Evolutionary conservation across 139 green algal species (phyloP).

Genomic region (Gonium pectorale): DNA sequence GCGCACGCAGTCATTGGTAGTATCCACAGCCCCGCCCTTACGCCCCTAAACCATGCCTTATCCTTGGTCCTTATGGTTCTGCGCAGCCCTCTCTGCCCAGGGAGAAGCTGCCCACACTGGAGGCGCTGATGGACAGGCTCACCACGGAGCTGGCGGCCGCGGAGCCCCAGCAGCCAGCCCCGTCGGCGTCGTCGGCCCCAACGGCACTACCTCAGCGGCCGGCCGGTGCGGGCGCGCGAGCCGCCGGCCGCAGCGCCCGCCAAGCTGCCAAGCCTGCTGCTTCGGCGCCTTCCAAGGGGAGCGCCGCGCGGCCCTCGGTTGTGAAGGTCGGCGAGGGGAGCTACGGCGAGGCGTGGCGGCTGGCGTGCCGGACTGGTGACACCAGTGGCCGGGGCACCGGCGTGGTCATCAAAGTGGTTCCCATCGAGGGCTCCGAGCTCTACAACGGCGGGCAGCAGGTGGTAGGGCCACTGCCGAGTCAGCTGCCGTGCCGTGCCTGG

Average conservation of each 20-base stretch:
- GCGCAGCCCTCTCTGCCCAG: no score
- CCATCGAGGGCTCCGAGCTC: slow-evolving; percentile 86
- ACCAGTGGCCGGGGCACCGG: background rate
- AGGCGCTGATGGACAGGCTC: no score
- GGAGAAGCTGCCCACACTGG: no score
- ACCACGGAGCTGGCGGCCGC: background rate
- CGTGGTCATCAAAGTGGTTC: slow-evolving; percentile 92
- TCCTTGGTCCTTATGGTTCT: no score
- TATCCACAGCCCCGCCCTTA: no score
- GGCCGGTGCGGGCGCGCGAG: no score
- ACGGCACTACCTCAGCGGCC: background rate
- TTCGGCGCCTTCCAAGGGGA: background rate
- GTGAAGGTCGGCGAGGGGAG: slow-evolving; percentile 86
- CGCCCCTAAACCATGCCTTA: no score
- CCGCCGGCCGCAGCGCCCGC: background rate
- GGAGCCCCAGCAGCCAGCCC: background rate
- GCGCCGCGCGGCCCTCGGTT: background rate
- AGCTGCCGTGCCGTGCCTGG: no score
- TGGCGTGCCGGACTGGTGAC: background rate
- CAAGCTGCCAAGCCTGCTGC: background rate
- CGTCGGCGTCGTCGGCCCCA: no score
- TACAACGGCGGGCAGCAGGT: slow-evolving; percentile 86
- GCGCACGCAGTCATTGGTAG: no score
- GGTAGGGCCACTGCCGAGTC: no score
- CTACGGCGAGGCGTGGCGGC: slow-evolving; percentile 85